A percentile compares a stretch with the other conserved stretches of the same genome.
phyloP scores from a whole-genome alignment of 768 basidiomycete species.

The Pleurotus citrinopileatus region DNA sequence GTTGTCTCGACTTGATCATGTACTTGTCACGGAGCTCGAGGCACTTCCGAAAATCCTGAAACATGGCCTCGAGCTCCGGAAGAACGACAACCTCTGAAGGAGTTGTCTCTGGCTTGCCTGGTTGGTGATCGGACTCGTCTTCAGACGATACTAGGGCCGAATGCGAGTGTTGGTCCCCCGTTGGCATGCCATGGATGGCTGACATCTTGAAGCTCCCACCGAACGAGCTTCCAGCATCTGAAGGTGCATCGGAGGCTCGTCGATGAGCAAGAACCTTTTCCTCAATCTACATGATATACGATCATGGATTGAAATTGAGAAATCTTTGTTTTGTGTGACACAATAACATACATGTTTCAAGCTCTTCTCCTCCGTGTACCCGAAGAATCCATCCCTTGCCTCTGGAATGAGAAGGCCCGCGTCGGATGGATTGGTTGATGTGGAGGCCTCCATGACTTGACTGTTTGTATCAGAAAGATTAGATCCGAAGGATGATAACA shows the following conservation, averaged over 20 bases:
- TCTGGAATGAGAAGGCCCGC: conserved; percentile 40
- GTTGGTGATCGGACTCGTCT: conserved; percentile 27
- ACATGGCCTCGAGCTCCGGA: conserved; percentile 36
- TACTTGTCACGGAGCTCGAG: conserved; percentile 95
- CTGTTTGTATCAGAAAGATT: background rate
- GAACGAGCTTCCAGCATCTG: conserved; percentile 35
- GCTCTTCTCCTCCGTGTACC: conserved; percentile 76
- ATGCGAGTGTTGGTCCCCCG: conserved; percentile 10
- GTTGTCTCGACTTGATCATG: conserved; percentile 81
- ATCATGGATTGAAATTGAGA: background rate
- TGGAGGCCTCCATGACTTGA: background rate
- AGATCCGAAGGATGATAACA: conserved; percentile 3
- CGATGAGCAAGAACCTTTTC: conserved; percentile 71
- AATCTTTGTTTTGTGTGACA: background rate
- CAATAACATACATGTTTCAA: conserved; percentile 60
- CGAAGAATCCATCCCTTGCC: conserved; percentile 72
- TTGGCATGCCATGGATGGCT: conserved; percentile 27
- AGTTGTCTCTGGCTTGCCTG: conserved; percentile 19
- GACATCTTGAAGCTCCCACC: conserved; percentile 38
- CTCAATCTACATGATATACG: conserved; percentile 60
- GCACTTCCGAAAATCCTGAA: conserved; percentile 77
- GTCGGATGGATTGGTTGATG: conserved; percentile 5
- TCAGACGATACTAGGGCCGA: conserved; percentile 19
- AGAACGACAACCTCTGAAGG: conserved; percentile 15
- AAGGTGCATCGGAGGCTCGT: conserved; percentile 52